Percentiles rank a stretch among this genome's conserved stretches.
These are phyloP conservation scores for Boletus semigastroideus DNA, from an alignment of 1,284 basidiomycete species.

Conservation along the genomic window DNA sequence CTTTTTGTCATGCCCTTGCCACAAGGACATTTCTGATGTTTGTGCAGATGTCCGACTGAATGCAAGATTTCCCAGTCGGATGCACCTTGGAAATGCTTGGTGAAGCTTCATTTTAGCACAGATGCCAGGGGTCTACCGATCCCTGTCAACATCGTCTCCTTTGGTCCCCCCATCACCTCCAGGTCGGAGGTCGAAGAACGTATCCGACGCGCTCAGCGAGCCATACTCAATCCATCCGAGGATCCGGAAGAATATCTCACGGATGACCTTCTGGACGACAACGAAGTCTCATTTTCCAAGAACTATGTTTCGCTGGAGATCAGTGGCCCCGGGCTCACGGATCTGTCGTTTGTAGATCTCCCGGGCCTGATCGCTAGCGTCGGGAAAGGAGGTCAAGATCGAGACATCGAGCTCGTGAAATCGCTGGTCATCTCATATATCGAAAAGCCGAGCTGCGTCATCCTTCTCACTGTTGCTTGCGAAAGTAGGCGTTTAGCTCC, in stretches of 20 bases:
- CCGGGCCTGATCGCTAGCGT: constrained; percentile 66
- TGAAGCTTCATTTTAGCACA: constrained; percentile 54
- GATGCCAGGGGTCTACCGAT: constrained; percentile 45
- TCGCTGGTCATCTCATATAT: constrained; percentile 61
- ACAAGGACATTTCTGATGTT: background rate
- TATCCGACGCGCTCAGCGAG: constrained; percentile 67
- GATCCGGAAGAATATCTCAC: constrained; percentile 40
- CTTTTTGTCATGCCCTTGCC: rapidly evolving
- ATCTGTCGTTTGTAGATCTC: constrained; percentile 62
- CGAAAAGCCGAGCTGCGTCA: constrained; percentile 60
- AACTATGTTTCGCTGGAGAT: constrained; percentile 69
- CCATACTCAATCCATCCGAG: constrained; percentile 62
- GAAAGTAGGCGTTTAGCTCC: constrained; percentile 51
- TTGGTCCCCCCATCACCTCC: constrained; percentile 53
- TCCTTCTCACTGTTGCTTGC: constrained; percentile 69
- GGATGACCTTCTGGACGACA: constrained; percentile 32
- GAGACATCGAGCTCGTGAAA: constrained; percentile 65
- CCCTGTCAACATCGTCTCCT: constrained; percentile 42
- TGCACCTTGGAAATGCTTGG: constrained; percentile 56
- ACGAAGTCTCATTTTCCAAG: constrained; percentile 56
- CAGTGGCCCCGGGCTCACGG: constrained; percentile 62
- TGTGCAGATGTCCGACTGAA: constrained; percentile 66
- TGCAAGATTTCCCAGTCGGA: constrained; percentile 53
- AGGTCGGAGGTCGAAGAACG: constrained; percentile 60
- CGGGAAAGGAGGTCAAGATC: constrained; percentile 45